Conservation (phyloP, 1,284 basidiomycete genomes). For the Ganoderma multipileum region DNA sequence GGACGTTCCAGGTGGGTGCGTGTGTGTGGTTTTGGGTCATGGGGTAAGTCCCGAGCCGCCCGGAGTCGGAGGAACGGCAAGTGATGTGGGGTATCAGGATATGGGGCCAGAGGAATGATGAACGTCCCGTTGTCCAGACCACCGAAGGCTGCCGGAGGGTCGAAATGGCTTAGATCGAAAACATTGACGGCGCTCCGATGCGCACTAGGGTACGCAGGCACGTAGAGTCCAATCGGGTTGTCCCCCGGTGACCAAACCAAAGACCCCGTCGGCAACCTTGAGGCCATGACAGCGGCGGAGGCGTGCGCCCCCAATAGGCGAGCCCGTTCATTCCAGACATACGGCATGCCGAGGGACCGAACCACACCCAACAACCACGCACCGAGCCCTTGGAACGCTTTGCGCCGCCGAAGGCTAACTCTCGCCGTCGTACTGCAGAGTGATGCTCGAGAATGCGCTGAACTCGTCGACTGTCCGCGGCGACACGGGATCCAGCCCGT, state of each 20-base stretch:
- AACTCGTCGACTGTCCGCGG: slow-evolving; percentile 65
- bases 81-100: slow-evolving; percentile 10
- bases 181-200: slow-evolving; percentile 14
- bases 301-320: background rate
- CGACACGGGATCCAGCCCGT: slow-evolving; percentile 52
- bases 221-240: slow-evolving; percentile 17
- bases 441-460: slow-evolving; percentile 87
- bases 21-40: slow-evolving; percentile 16
- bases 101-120: slow-evolving; percentile 13
- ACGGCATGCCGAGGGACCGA: slow-evolving; percentile 4
- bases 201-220: slow-evolving; percentile 1
- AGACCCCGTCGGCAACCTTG: background rate
- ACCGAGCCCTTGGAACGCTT: slow-evolving; percentile 13
- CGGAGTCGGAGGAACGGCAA: slow-evolving; percentile 19
- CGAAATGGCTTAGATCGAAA: slow-evolving; percentile 18
- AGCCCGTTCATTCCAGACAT: slow-evolving; percentile 4
- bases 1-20: slow-evolving; percentile 21
- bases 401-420: slow-evolving; percentile 27
- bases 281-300: slow-evolving; percentile 13
- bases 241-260: slow-evolving; percentile 21
- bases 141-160: slow-evolving; percentile 23
- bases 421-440: slow-evolving; percentile 85
- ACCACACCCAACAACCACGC: background rate
- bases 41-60: slow-evolving; percentile 21
- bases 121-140: slow-evolving; percentile 13